A percentile compares a stretch with the other conserved stretches of the same genome.
Evolutionary conservation across 352 stramenopile species (phyloP).

Genomic region (Lagenidium sp.): DNA sequence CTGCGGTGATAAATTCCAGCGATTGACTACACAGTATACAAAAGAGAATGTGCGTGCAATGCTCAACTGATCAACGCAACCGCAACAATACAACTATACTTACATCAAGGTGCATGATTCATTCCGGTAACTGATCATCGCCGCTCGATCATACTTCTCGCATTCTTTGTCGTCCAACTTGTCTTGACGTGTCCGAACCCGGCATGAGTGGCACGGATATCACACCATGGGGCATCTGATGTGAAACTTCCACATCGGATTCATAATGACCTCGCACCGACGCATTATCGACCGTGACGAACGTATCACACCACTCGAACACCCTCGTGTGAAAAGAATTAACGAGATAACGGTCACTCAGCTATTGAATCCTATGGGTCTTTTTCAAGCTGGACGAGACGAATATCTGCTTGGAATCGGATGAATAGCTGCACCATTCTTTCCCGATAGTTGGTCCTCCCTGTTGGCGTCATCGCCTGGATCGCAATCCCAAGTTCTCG

Average conservation of each 20-base stretch:
- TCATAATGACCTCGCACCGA: too few species aligned
- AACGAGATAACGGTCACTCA: too few species aligned
- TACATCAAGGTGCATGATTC: conserved; percentile 95
- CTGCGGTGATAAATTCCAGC: conserved; percentile 65
- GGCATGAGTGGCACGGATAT: conserved; percentile 93
- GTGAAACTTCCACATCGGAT: too few species aligned
- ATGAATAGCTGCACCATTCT: conserved; percentile 6
- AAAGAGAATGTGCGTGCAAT: not conserved
- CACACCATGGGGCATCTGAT: conserved; percentile 96
- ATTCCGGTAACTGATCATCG: conserved; percentile 92
- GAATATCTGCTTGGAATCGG: conserved; percentile 10
- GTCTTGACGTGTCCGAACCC: conserved; percentile 86
- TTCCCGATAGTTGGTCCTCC: not conserved
- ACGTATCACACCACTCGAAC: too few species aligned
- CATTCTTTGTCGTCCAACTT: conserved; percentile 83
- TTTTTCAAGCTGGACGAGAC: conserved; percentile 8
- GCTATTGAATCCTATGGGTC: too few species aligned
- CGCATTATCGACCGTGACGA: too few species aligned
- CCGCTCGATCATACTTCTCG: conserved; percentile 89
- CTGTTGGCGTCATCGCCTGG: not conserved
- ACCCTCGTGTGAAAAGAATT: too few species aligned
- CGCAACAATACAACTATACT: conserved; percentile 20
- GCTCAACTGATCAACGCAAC: too few species aligned
- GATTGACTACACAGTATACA: conserved; percentile 40
- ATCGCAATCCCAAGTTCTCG: not conserved